Percentiles rank a stretch among this genome's conserved stretches.
Conservation (phyloP, 2,329 filamentous ascomycete species). For the Cladophialophora chaetospira region DNA sequence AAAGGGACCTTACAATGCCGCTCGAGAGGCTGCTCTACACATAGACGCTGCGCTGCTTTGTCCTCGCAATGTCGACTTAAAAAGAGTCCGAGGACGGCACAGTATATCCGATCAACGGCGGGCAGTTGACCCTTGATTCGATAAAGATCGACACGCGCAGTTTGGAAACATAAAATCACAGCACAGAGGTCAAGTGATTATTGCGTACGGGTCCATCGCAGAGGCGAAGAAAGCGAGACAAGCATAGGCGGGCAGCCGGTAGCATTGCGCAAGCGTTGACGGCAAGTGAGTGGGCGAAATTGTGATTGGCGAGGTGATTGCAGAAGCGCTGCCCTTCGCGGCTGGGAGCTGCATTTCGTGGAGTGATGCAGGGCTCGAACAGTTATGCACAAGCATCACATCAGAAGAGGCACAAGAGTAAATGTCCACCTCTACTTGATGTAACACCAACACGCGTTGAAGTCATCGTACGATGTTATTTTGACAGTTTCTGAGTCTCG, state of each 20-base stretch:
- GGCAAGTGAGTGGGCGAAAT: not conserved
- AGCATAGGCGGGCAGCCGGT: not conserved
- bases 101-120: not conserved
- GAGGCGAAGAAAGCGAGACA: not conserved
- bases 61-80: not conserved
- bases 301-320: conserved; percentile 5
- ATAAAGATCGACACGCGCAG: not conserved
- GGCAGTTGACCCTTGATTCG: not conserved
- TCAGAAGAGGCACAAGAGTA: too few relatives aligned
- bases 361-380: not conserved
- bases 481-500: too few relatives aligned
- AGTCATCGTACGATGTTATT: too few relatives aligned
- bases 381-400: not conserved
- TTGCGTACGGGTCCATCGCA: not conserved
- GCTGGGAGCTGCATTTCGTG: too few relatives aligned
- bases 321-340: too few relatives aligned
- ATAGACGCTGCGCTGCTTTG: too few relatives aligned
- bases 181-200: conserved; percentile 8
- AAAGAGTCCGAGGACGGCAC: not conserved
- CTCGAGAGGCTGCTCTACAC: too few relatives aligned
- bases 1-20: too few relatives aligned
- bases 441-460: too few relatives aligned
- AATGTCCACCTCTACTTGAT: too few relatives aligned
- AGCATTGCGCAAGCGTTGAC: not conserved
- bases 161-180: not conserved